Evolutionary conservation across 2,329 filamentous ascomycete genomes (phyloP).

Genomic region (Diaporthe capsici): DNA sequence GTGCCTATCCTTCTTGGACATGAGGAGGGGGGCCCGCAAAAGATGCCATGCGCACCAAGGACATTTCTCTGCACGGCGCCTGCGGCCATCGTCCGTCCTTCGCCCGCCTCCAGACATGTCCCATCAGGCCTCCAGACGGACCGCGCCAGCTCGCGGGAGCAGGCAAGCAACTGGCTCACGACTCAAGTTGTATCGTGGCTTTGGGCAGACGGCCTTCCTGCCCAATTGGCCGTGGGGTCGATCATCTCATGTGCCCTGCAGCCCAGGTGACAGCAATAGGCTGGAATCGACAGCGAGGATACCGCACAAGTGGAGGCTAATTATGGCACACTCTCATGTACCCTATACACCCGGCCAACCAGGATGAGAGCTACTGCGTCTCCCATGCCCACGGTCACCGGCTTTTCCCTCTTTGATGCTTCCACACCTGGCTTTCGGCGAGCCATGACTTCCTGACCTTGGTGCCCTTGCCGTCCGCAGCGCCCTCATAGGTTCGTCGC

Average conservation of each 20-base stretch:
- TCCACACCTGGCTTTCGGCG: conserved; percentile 49
- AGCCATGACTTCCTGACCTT: conserved; percentile 42
- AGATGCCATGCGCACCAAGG: background rate
- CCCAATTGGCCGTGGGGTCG: conserved; percentile 37
- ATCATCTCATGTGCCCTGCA: conserved; percentile 34
- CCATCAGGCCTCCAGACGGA: conserved; percentile 21
- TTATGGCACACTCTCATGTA: conserved; percentile 45
- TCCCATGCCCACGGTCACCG: conserved; percentile 51
- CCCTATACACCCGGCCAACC: conserved; percentile 42
- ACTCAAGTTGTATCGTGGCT: conserved; percentile 32
- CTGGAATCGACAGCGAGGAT: conserved; percentile 17
- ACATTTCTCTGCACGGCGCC: conserved; percentile 9
- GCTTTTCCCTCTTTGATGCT: conserved; percentile 51
- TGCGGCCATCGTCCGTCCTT: conserved; percentile 37
- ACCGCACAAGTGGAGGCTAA: conserved; percentile 44
- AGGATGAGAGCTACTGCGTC: conserved; percentile 51
- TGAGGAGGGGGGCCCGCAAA: background rate
- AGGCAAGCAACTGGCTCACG: conserved; percentile 29
- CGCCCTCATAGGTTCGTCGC: conserved; percentile 49
- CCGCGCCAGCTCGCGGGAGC: background rate
- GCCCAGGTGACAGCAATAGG: conserved; percentile 39
- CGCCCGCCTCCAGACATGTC: conserved; percentile 14
- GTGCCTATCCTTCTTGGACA: background rate
- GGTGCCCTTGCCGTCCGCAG: conserved; percentile 20
- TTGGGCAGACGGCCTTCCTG: conserved; percentile 31